phyloP scores from a whole-genome alignment of 495 filamentous ascomycete species.

The Xylaria intraflava region DNA sequence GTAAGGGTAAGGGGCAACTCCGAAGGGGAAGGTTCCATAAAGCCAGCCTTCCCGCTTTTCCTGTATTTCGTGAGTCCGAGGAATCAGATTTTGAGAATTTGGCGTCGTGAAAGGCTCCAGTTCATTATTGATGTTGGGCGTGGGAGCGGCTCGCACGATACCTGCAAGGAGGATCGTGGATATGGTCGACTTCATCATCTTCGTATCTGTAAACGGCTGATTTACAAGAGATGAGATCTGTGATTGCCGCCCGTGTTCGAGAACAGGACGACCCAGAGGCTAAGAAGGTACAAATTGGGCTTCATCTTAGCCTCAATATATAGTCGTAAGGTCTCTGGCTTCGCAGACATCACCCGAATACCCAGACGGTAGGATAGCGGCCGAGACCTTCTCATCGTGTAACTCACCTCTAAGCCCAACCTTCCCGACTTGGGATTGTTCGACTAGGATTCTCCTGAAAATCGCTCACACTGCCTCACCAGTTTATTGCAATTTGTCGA shows the following conservation, averaged over 20 bases:
- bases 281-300: background rate
- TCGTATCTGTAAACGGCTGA: background rate
- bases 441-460: too few species aligned
- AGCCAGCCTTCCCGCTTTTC: constrained; percentile 8
- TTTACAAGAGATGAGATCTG: background rate
- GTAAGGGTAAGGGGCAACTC: constrained; percentile 1
- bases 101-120: background rate
- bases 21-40: constrained; percentile 3
- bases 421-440: too few species aligned
- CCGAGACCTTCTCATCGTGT: too few species aligned
- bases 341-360: background rate
- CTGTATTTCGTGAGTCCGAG: background rate
- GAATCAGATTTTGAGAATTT: background rate
- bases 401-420: too few species aligned
- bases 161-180: constrained; percentile 1
- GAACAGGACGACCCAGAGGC: background rate
- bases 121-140: background rate
- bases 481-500: too few species aligned
- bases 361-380: constrained; percentile 17
- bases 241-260: background rate
- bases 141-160: constrained; percentile 1
- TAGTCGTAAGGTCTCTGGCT: background rate
- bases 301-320: constrained; percentile 7
- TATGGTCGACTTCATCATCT: background rate
- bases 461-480: too few species aligned